These are phyloP conservation scores for Mortierella sp. DNA, from an alignment of 371 early-diverging fungal species.

Conservation along the genomic window DNA sequence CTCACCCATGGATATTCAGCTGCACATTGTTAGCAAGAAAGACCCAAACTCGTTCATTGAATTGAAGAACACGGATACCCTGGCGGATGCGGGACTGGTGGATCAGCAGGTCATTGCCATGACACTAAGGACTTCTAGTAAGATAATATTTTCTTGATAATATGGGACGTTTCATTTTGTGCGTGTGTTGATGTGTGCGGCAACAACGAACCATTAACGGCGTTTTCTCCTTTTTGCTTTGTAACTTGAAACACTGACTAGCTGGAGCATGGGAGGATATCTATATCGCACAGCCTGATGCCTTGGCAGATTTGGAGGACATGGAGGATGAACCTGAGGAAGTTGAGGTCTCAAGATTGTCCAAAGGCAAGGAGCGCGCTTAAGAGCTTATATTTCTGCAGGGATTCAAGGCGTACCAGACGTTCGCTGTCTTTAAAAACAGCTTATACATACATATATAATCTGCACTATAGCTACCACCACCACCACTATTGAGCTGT, in stretches of 20 bases:
- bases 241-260: constrained; percentile 1
- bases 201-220: no score
- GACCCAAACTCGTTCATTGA: constrained; percentile 12
- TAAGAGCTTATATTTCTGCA: no score
- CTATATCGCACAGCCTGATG: constrained; percentile 37
- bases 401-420: no score
- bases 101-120: constrained; percentile 48
- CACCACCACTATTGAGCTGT: no score
- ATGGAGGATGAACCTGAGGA: constrained; percentile 42
- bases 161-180: neutral
- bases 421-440: no score
- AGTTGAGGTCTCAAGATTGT: constrained; percentile 13
- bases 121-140: constrained; percentile 37
- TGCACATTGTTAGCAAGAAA: constrained; percentile 18
- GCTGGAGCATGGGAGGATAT: constrained; percentile 44
- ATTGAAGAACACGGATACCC: constrained; percentile 28
- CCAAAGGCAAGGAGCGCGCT: constrained; percentile 48
- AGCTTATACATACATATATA: no score
- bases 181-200: neutral
- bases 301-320: constrained; percentile 32
- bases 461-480: no score
- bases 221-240: neutral
- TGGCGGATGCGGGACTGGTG: constrained; percentile 32
- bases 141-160: neutral
- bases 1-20: constrained; percentile 21